Evolutionary conservation across 2,329 filamentous ascomycete species (phyloP).

Genomic region (Alternaria angustiovoidea): DNA sequence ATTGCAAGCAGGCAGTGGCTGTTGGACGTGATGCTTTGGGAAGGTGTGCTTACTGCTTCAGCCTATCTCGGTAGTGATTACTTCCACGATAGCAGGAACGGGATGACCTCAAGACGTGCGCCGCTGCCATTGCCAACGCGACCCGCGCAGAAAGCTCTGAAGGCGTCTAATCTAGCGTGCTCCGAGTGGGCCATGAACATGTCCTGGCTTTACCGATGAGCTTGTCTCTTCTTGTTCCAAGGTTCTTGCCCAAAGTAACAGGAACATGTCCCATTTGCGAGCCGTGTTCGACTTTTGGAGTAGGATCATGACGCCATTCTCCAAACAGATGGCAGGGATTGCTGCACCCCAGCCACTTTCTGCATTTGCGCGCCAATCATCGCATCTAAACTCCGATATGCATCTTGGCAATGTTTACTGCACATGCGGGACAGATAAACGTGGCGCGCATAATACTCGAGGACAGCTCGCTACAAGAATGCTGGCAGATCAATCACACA

Average conservation of each 20-base stretch:
- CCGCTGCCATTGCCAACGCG: constrained; percentile 11
- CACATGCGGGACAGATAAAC: background rate
- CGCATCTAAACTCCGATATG: constrained; percentile 3
- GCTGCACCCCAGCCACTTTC: constrained; percentile 11
- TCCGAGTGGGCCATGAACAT: constrained; percentile 6
- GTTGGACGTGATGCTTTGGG: background rate
- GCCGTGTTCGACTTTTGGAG: constrained; percentile 2
- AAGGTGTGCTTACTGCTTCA: constrained; percentile 1
- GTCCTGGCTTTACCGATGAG: constrained; percentile 6
- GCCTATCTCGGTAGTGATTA: constrained; percentile 3
- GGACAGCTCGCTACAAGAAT: background rate
- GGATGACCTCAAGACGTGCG: constrained; percentile 12
- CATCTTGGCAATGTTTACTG: constrained; percentile 6
- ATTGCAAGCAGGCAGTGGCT: constrained; percentile 1
- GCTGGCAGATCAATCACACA: background rate
- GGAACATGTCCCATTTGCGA: constrained; percentile 3
- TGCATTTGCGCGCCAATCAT: constrained; percentile 15
- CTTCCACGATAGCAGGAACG: constrained; percentile 7
- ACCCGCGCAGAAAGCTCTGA: constrained; percentile 7
- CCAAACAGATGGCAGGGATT: constrained; percentile 9
- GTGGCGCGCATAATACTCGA: background rate
- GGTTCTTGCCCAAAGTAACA: background rate
- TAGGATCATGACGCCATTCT: constrained; percentile 12
- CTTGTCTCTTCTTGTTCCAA: background rate
- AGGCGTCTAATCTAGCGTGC: constrained; percentile 6